Conservation (phyloP, 169 alveolate species). For the Cryptosporidium ubiquitum region DNA sequence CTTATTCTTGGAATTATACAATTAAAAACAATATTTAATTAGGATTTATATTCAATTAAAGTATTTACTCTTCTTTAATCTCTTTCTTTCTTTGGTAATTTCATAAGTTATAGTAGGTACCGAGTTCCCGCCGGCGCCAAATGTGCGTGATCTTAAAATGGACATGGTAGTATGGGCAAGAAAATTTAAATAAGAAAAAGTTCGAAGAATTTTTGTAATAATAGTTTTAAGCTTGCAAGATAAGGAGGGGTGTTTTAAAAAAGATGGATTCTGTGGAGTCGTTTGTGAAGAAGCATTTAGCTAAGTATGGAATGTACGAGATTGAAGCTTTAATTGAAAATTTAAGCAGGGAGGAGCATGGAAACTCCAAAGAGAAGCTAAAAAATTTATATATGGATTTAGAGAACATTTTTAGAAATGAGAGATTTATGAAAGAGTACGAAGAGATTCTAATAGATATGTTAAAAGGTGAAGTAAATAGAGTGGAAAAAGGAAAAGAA, state of each 20-base stretch:
- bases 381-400: neutral
- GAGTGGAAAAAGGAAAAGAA: neutral
- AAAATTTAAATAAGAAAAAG: neutral
- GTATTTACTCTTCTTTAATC: neutral
- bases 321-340: neutral
- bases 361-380: neutral
- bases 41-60: too few relatives aligned
- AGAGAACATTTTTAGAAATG: neutral
- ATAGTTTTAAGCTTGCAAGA: neutral
- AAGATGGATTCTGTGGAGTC: neutral
- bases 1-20: too few relatives aligned
- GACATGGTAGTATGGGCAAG: neutral
- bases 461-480: too few relatives aligned
- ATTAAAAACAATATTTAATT: too few relatives aligned
- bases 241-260: neutral
- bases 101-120: neutral
- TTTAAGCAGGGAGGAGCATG: neutral
- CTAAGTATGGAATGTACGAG: slow-evolving; percentile 1
- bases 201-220: neutral
- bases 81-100: neutral
- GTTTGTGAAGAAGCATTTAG: neutral
- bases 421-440: slow-evolving; percentile 9
- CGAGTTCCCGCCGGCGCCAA: slow-evolving; percentile 9
- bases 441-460: neutral
- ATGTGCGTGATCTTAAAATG: neutral